A percentile compares a stretch with the other conserved stretches of the same genome.
These are phyloP conservation scores for Starmerella gropengiesseri DNA, from an alignment of 805 yeast genomes.

Conservation along the genomic window DNA sequence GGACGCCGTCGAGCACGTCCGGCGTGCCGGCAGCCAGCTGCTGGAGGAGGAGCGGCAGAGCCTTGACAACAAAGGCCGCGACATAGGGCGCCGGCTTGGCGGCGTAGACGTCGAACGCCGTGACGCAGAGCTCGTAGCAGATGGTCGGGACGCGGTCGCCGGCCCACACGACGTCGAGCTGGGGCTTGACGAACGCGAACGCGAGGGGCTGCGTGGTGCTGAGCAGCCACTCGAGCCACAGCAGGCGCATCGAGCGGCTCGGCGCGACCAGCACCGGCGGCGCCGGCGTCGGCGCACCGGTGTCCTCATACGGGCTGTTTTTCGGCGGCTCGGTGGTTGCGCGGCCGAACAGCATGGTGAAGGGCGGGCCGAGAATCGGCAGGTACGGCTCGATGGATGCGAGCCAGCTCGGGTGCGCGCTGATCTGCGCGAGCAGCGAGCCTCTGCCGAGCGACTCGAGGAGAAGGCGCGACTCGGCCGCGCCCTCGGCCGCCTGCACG, in stretches of 20 bases:
- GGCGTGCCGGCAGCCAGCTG: constrained; percentile 27
- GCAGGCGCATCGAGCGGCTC: constrained; percentile 18
- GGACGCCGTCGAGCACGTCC: constrained; percentile 31
- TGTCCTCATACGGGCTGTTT: neutral
- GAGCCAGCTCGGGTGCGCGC: neutral
- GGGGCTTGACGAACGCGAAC: constrained; percentile 6
- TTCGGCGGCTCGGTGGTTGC: neutral
- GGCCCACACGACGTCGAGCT: constrained; percentile 25
- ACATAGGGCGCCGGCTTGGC: constrained; percentile 7
- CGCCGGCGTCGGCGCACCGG: neutral
- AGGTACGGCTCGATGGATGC: neutral
- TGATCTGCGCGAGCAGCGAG: neutral
- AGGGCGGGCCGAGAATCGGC: neutral
- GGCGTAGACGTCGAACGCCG: constrained; percentile 34
- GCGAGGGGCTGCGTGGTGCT: constrained; percentile 15
- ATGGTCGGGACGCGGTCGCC: constrained; percentile 22
- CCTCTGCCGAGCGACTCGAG: neutral
- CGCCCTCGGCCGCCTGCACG: constrained; percentile 17
- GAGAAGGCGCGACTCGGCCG: constrained; percentile 16
- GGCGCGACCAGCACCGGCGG: constrained; percentile 3
- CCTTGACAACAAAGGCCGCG: constrained; percentile 34
- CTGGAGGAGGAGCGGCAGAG: constrained; percentile 38
- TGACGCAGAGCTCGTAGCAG: constrained; percentile 34
- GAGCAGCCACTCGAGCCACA: constrained; percentile 24
- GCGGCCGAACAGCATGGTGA: neutral